Evolutionary conservation across 148 eudicot species (phyloP), one percentile per base, ranked within the genome.

Genomic region (Suaeda aralocaspica): DNA sequence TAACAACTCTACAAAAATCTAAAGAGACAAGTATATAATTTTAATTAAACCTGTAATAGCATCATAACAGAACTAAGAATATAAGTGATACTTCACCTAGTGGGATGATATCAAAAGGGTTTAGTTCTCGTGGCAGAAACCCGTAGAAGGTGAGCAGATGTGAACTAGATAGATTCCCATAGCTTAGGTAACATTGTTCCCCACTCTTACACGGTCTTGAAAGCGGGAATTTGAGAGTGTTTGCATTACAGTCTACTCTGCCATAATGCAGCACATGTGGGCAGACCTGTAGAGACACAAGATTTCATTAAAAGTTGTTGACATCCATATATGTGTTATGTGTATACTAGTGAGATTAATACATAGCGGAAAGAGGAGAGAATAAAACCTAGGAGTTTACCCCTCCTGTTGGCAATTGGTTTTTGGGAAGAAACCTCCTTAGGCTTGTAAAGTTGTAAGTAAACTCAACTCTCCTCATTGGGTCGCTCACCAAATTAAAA

Each of bases 71-170:
- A 30, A 14, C 9, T 10, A 42, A 46, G 64, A 52, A 48, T 71
- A 31, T 18, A 66, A 26, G 62, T 13, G 57, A 48, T 62, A 74
- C 70, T 8, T 46, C 81, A 94, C 99, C 97, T 55, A 94, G 74
- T 61, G 91, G 91, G 64, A 94, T 91, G 71, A 94, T 67, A 77
- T 94, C 93, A 77, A 80, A 87, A 49, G 91, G 91, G 77, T 87
- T 91, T 34, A 78, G 83, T 68, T 77, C 87, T 77, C 76, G 82
- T 29, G 96, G 83, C 61, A 87, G 50, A 77, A 94, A 94, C 34
- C 99, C 99, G 70, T 94, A 94, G 81, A 91, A 94, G 14, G 90
- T 89, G 71, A 89, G 75, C 22, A 91, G 84, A 83, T 94, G 97
- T 81, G 96, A 87, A 80, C 85, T 91, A 64, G 99, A 84, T 26